phyloP scores from a whole-genome alignment of 2,329 filamentous ascomycete species.

The Salinomyces thailandicus region DNA sequence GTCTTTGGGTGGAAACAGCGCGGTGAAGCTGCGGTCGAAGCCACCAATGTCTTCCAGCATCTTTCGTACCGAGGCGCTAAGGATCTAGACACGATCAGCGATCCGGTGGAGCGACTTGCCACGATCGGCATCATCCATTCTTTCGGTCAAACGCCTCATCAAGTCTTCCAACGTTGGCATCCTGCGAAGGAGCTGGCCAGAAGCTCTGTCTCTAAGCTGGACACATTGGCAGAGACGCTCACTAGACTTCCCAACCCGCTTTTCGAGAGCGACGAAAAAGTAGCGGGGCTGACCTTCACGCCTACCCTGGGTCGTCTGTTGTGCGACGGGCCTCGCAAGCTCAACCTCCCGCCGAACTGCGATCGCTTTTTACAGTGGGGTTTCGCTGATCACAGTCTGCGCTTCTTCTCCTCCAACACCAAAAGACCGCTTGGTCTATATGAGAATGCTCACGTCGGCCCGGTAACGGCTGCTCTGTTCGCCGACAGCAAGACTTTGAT shows the following conservation, averaged over 20 bases:
- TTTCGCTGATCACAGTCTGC: constrained; percentile 82
- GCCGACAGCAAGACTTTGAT: constrained; percentile 84
- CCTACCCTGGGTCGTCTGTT: constrained; percentile 72
- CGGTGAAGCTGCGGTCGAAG: constrained; percentile 83
- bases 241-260: constrained; percentile 70
- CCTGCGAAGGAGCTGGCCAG: constrained; percentile 55
- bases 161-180: constrained; percentile 79
- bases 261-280: constrained; percentile 64
- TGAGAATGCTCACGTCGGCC: constrained; percentile 86
- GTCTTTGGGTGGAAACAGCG: constrained; percentile 91
- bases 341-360: constrained; percentile 76
- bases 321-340: constrained; percentile 69
- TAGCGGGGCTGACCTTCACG: constrained; percentile 68
- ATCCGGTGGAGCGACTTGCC: constrained; percentile 74
- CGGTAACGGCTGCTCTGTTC: constrained; percentile 73
- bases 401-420: constrained; percentile 78
- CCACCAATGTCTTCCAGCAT: constrained; percentile 90
- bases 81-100: constrained; percentile 81
- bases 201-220: constrained; percentile 55
- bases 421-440: constrained; percentile 78
- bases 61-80: constrained; percentile 90
- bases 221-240: constrained; percentile 65
- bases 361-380: constrained; percentile 96
- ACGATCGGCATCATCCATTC: constrained; percentile 97
- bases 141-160: constrained; percentile 93